phyloP scores from a whole-genome alignment of 129 eudicot species.

The Heracleum sosnowskyi region DNA sequence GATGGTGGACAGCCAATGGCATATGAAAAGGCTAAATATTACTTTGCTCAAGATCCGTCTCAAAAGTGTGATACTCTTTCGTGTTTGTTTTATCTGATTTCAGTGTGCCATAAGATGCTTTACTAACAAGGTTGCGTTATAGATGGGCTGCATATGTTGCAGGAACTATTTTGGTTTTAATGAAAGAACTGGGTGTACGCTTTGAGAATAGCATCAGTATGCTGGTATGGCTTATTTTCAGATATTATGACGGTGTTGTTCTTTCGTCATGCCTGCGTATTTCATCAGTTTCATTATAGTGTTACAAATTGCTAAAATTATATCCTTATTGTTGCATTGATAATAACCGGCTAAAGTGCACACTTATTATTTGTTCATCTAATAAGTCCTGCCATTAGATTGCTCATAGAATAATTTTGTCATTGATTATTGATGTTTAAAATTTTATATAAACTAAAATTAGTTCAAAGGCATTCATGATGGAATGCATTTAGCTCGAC shows the following conservation, averaged over 20 bases:
- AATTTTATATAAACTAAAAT: neutral
- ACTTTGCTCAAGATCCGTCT: constrained; percentile 87
- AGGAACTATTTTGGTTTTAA: constrained; percentile 81
- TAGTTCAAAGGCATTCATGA: neutral
- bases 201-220: constrained; percentile 86
- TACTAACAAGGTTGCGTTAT: constrained; percentile 15
- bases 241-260: neutral
- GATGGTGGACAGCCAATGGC: constrained; percentile 80
- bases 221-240: constrained; percentile 40
- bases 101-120: neutral
- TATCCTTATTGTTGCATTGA: neutral
- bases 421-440: neutral
- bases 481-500: neutral
- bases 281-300: neutral
- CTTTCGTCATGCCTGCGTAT: neutral
- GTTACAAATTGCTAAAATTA: neutral
- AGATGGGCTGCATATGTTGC: constrained; percentile 99
- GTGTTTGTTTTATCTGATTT: neutral
- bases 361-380: neutral
- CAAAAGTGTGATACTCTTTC: constrained; percentile 46
- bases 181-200: constrained; percentile 73
- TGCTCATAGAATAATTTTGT: neutral
- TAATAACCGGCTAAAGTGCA: neutral
- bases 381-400: neutral
- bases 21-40: constrained; percentile 69